Evolutionary conservation across 768 basidiomycete genomes (phyloP).

Genomic region (Podaxis sp.): DNA sequence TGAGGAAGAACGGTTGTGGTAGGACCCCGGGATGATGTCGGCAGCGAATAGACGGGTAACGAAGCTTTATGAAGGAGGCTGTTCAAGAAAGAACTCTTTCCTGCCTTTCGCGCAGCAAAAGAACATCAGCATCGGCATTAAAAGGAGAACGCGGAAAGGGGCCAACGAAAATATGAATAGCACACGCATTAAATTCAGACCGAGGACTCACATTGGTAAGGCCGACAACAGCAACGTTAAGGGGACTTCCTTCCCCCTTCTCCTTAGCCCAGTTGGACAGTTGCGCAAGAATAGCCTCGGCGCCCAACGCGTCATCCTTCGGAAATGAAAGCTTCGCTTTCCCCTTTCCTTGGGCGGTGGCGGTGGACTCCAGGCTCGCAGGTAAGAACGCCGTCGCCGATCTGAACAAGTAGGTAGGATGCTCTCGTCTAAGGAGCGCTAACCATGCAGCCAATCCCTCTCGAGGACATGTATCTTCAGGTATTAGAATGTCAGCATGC

Average conservation of each 20-base stretch:
- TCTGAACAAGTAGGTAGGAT: constrained; percentile 70
- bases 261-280: constrained; percentile 44
- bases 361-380: constrained; percentile 16
- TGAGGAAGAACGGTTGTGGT: constrained; percentile 72
- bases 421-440: constrained; percentile 47
- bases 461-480: constrained; percentile 70
- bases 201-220: constrained; percentile 62
- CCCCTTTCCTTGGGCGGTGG: constrained; percentile 35
- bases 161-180: neutral
- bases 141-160: neutral
- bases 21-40: constrained; percentile 49
- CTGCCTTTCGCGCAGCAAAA: constrained; percentile 40
- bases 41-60: constrained; percentile 56
- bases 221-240: constrained; percentile 80
- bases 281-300: constrained; percentile 42
- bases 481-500: neutral
- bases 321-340: constrained; percentile 35
- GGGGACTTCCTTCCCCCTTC: constrained; percentile 38
- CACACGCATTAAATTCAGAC: neutral
- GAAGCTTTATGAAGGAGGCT: constrained; percentile 53
- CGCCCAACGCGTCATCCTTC: constrained; percentile 58
- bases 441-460: constrained; percentile 75
- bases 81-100: constrained; percentile 85
- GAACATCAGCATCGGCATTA: neutral
- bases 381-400: constrained; percentile 67